Evolutionary conservation across 2,329 filamentous ascomycete species (phyloP).

Genomic region (Westerdykella aurantiaca): DNA sequence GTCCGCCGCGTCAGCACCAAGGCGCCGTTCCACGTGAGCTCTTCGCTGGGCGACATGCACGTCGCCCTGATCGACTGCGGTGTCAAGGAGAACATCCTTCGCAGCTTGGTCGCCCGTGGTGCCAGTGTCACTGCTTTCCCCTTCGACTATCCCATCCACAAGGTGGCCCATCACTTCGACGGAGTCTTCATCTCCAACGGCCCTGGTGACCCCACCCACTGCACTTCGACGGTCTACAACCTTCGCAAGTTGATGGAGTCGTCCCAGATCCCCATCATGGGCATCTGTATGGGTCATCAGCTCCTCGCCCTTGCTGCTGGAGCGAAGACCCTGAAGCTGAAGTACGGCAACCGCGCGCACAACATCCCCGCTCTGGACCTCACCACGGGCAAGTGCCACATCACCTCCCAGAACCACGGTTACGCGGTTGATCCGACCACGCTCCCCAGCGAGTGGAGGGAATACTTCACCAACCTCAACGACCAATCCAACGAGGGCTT

Average conservation of each 20-base stretch:
- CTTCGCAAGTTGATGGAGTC: slow-evolving; percentile 84
- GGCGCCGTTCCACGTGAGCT: slow-evolving; percentile 91
- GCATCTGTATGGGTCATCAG: slow-evolving; percentile 96
- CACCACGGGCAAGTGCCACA: slow-evolving; percentile 95
- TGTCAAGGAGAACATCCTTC: slow-evolving; percentile 99
- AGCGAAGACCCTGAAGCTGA: slow-evolving; percentile 90
- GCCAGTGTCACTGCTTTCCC: slow-evolving; percentile 92
- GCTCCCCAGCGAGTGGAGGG: slow-evolving; percentile 81
- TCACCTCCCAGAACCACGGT: slow-evolving; percentile 97
- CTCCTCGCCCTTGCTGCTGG: slow-evolving; percentile 85
- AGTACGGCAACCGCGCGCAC: slow-evolving; percentile 98
- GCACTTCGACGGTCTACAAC: slow-evolving; percentile 89
- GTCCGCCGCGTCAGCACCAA: slow-evolving; percentile 97
- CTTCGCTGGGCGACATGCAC: slow-evolving; percentile 76
- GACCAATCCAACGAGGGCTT: slow-evolving; percentile 96
- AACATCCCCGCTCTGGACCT: slow-evolving; percentile 95
- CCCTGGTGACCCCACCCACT: slow-evolving; percentile 95
- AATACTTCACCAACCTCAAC: slow-evolving; percentile 98
- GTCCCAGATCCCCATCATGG: slow-evolving; percentile 89
- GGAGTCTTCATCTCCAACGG: slow-evolving; percentile 99
- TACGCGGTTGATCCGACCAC: slow-evolving; percentile 88
- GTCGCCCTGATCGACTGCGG: slow-evolving; percentile 95
- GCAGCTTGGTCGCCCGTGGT: slow-evolving; percentile 85
- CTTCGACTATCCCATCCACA: slow-evolving; percentile 96
- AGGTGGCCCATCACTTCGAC: slow-evolving; percentile 95